Percentiles rank a stretch among this genome's conserved stretches.
Evolutionary conservation across 768 basidiomycete genomes (phyloP).

Genomic region (Pleurotus sapidus): DNA sequence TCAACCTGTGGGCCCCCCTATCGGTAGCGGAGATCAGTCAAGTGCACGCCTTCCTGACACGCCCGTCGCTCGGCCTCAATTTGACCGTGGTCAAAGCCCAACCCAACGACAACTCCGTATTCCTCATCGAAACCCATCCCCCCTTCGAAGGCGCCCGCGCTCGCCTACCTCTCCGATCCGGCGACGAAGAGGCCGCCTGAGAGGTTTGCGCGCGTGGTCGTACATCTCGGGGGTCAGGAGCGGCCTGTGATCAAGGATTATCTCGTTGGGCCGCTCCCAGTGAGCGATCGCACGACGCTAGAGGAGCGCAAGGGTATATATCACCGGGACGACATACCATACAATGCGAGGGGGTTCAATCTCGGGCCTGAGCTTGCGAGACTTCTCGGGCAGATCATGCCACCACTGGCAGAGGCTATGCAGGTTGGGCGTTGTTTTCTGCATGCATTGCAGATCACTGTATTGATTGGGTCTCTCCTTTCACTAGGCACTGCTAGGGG

Average conservation of each 20-base stretch:
- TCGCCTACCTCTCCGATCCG: constrained; percentile 42
- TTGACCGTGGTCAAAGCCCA: constrained; percentile 31
- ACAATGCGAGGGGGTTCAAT: constrained; percentile 44
- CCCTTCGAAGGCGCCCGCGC: constrained; percentile 45
- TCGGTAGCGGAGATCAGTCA: constrained; percentile 38
- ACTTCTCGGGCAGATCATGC: constrained; percentile 28
- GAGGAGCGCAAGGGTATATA: constrained; percentile 47
- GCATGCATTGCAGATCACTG: not conserved
- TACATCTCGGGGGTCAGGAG: constrained; percentile 43
- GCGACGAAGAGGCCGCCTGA: constrained; percentile 22
- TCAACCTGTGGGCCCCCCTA: constrained; percentile 54
- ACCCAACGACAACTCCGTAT: constrained; percentile 48
- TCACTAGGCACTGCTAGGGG: constrained; percentile 49
- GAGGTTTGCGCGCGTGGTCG: constrained; percentile 44
- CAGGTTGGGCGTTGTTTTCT: constrained; percentile 26
- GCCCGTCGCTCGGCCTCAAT: constrained; percentile 41
- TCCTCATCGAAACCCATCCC: constrained; percentile 46
- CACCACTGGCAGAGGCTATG: constrained; percentile 36
- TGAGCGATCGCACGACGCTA: constrained; percentile 35
- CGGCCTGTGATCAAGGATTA: constrained; percentile 50
- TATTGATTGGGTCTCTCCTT: not conserved
- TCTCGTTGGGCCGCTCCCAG: constrained; percentile 56
- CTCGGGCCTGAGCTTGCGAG: constrained; percentile 24
- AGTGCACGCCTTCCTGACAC: constrained; percentile 44
- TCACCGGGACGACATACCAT: constrained; percentile 49